Conservation (phyloP, 306 rosid genomes). For the Prunus campanulata region DNA sequence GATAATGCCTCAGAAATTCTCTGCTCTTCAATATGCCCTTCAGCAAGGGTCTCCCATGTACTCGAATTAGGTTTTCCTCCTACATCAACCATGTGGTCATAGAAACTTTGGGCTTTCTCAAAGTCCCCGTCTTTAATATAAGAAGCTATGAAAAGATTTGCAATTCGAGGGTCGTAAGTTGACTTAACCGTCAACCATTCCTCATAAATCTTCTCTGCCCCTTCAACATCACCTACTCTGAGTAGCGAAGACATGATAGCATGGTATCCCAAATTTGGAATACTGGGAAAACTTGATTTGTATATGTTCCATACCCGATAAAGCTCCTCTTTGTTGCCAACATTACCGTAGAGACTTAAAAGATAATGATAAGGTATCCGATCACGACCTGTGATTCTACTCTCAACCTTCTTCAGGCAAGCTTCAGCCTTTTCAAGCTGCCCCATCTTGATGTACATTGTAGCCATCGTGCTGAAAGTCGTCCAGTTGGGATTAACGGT, state of each 20-base stretch:
- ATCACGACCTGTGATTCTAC: constrained; percentile 79
- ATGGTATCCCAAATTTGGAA: constrained; percentile 93
- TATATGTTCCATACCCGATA: constrained; percentile 83
- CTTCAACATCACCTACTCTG: constrained; percentile 70
- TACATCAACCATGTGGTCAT: constrained; percentile 49
- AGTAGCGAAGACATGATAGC: constrained; percentile 70
- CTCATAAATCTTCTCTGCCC: constrained; percentile 64
- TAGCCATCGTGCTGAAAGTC: constrained; percentile 89
- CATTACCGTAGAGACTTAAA: constrained; percentile 70
- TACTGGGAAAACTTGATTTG: constrained; percentile 56
- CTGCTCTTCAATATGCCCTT: constrained; percentile 52
- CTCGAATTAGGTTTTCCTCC: constrained; percentile 77
- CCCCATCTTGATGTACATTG: constrained; percentile 85
- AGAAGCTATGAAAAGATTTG: constrained; percentile 64
- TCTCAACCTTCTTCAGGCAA: constrained; percentile 67
- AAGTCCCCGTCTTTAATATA: constrained; percentile 46
- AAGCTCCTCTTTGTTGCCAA: constrained; percentile 75
- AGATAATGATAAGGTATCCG: constrained; percentile 87
- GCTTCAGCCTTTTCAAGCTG: constrained; percentile 70
- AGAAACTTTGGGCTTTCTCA: constrained; percentile 56
- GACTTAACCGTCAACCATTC: constrained; percentile 73
- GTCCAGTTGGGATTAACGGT: constrained; percentile 78
- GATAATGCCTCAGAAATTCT: constrained; percentile 55
- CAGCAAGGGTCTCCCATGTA: constrained; percentile 88
- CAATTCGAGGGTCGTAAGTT: constrained; percentile 76